Evolutionary conservation across 2,329 filamentous ascomycete species (phyloP).

Genomic region (Fusarium kyushuense): DNA sequence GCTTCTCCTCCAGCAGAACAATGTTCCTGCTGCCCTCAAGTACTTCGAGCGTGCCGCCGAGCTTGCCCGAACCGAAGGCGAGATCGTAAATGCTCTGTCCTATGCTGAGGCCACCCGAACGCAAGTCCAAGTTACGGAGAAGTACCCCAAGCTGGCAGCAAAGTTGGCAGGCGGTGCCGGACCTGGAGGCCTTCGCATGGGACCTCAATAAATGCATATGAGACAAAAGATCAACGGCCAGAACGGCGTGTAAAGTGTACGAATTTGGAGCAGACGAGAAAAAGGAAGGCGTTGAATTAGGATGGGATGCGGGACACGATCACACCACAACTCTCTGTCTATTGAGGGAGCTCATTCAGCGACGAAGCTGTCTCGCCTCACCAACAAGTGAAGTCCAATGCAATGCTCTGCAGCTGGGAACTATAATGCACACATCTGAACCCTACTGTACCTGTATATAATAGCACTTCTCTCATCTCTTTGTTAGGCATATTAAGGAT

Average conservation of each 20-base stretch:
- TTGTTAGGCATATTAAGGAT: slow-evolving; percentile 26
- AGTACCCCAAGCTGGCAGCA: slow-evolving; percentile 82
- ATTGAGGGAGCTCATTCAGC: slow-evolving; percentile 32
- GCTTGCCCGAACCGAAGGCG: slow-evolving; percentile 91
- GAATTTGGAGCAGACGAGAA: slow-evolving; percentile 43
- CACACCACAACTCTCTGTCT: slow-evolving; percentile 30
- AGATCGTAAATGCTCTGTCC: slow-evolving; percentile 95
- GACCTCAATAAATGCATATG: slow-evolving; percentile 48
- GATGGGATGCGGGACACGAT: slow-evolving; percentile 31
- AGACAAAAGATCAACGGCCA: slow-evolving; percentile 38
- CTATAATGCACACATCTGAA: slow-evolving; percentile 48
- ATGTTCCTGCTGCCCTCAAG: slow-evolving; percentile 92
- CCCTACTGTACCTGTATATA: slow-evolving; percentile 50
- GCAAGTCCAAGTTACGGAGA: slow-evolving; percentile 91
- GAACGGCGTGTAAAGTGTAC: slow-evolving; percentile 48
- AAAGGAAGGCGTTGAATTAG: slow-evolving; percentile 39
- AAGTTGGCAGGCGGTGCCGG: slow-evolving; percentile 65
- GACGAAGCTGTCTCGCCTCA: slow-evolving; percentile 37
- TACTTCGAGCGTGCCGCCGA: slow-evolving; percentile 98
- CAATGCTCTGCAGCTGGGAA: slow-evolving; percentile 47
- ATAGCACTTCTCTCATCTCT: slow-evolving; percentile 47
- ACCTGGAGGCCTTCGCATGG: slow-evolving; percentile 54
- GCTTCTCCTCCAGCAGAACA: slow-evolving; percentile 95
- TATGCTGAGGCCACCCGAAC: slow-evolving; percentile 98
- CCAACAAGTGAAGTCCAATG: slow-evolving; percentile 44